Percentiles rank a stretch among this genome's conserved stretches.
Evolutionary conservation across 306 rosid genomes (phyloP).

Genomic region (Prunus armeniaca): DNA sequence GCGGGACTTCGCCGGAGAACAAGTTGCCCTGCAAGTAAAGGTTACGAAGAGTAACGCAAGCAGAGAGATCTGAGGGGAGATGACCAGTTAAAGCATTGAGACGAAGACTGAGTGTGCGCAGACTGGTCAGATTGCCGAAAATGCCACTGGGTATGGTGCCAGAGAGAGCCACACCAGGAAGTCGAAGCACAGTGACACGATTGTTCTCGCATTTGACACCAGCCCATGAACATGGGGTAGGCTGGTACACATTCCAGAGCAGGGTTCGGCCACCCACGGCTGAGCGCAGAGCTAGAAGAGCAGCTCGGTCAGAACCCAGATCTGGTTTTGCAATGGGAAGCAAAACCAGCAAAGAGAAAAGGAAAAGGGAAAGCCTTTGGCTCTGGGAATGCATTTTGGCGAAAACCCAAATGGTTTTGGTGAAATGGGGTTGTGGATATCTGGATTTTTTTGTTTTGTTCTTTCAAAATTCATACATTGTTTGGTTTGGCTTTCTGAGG

Average conservation of each 20-base stretch:
- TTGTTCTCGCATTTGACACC: conserved; percentile 37
- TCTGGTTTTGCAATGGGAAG: conserved; percentile 32
- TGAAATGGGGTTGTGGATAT: neutral
- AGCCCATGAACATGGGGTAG: conserved; percentile 40
- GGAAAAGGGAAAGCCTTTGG: conserved; percentile 1
- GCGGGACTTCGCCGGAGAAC: conserved; percentile 42
- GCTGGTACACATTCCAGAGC: conserved; percentile 35
- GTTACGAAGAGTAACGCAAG: conserved; percentile 41
- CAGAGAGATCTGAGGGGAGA: conserved; percentile 48
- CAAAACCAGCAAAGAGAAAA: conserved; percentile 1
- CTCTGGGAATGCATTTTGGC: conserved; percentile 24
- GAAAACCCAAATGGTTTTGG: neutral
- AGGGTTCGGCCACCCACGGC: conserved; percentile 48
- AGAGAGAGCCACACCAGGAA: conserved; percentile 43
- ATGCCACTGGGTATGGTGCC: conserved; percentile 38
- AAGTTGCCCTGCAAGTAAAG: conserved; percentile 47
- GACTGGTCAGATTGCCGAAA: conserved; percentile 35
- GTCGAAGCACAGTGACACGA: conserved; percentile 40
- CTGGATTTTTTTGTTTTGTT: neutral
- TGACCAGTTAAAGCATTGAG: conserved; percentile 44
- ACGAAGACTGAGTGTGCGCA: conserved; percentile 48
- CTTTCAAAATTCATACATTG: conserved; percentile 15
- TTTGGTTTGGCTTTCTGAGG: conserved; percentile 2
- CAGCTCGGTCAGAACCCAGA: conserved; percentile 46
- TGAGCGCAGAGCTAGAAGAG: conserved; percentile 39